Evolutionary conservation across 768 basidiomycete species (phyloP).

Genomic region (Leccinum rimulosum): DNA sequence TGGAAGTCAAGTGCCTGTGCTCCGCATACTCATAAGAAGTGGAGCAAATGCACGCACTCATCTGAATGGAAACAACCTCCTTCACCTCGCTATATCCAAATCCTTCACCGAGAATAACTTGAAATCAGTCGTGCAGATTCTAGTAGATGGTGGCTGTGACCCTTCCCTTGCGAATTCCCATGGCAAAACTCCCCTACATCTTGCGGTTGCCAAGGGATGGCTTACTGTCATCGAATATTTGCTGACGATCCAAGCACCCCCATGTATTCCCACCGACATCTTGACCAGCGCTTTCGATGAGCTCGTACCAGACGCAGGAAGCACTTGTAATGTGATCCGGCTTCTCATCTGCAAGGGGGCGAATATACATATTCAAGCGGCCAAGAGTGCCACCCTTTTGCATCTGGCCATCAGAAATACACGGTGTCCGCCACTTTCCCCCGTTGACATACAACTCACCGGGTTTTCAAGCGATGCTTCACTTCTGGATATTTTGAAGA

Average conservation of each 20-base stretch:
- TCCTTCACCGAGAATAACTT: neutral
- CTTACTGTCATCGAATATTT: neutral
- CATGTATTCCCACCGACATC: neutral
- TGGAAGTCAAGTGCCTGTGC: neutral
- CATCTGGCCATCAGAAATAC: neutral
- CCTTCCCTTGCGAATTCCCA: neutral
- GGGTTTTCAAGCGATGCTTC: neutral
- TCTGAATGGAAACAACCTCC: neutral
- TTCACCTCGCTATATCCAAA: neutral
- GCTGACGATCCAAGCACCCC: neutral
- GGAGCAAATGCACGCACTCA: neutral
- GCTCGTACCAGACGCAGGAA: neutral
- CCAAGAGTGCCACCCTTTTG: neutral
- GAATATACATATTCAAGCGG: neutral
- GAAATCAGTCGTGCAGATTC: neutral
- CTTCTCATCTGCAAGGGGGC: neutral
- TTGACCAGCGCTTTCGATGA: neutral
- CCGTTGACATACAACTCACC: neutral
- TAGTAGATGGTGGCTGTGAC: constrained; percentile 5
- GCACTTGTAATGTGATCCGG: neutral
- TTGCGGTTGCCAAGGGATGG: neutral
- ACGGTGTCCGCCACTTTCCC: neutral
- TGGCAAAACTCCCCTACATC: neutral
- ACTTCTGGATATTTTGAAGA: neutral
- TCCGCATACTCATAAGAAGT: neutral